Evolutionary conservation across 1,284 basidiomycete genomes (phyloP).

Genomic region (Boletus austroedulis): DNA sequence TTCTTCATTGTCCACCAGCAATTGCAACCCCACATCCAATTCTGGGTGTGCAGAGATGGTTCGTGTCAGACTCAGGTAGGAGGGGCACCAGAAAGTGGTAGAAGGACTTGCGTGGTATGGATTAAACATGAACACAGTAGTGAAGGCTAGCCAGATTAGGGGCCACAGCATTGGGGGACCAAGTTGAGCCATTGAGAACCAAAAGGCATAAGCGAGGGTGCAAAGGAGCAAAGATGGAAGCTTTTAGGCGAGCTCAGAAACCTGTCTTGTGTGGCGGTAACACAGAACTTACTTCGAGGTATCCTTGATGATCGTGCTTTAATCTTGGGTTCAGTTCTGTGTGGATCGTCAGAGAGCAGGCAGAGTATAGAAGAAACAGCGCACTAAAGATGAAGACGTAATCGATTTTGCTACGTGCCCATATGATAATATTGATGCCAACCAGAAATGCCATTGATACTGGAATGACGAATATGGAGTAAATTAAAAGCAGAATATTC

Average conservation of each 20-base stretch:
- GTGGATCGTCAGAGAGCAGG: not conserved
- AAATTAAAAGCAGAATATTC: constrained; percentile 75
- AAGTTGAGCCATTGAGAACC: constrained; percentile 74
- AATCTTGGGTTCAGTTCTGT: constrained; percentile 76
- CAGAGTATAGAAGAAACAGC: constrained; percentile 19
- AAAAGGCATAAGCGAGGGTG: constrained; percentile 79
- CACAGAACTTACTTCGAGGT: constrained; percentile 61
- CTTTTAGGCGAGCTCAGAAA: constrained; percentile 67
- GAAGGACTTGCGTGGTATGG: constrained; percentile 65
- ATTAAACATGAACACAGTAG: constrained; percentile 63
- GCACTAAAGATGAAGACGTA: constrained; percentile 88
- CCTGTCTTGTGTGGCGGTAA: constrained; percentile 41
- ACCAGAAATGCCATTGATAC: constrained; percentile 77
- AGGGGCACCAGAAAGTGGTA: not conserved
- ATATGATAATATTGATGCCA: constrained; percentile 79
- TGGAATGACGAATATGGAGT: constrained; percentile 74
- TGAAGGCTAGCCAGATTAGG: constrained; percentile 76
- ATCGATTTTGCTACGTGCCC: constrained; percentile 77
- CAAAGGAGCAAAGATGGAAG: constrained; percentile 77
- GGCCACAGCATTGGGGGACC: constrained; percentile 69
- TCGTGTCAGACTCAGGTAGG: not conserved
- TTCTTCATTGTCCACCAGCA: constrained; percentile 80
- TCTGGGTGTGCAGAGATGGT: constrained; percentile 11
- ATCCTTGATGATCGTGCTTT: constrained; percentile 77
- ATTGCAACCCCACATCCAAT: constrained; percentile 37